phyloP scores from a whole-genome alignment of 495 filamentous ascomycete genomes.

The Ramalina intermedia region DNA sequence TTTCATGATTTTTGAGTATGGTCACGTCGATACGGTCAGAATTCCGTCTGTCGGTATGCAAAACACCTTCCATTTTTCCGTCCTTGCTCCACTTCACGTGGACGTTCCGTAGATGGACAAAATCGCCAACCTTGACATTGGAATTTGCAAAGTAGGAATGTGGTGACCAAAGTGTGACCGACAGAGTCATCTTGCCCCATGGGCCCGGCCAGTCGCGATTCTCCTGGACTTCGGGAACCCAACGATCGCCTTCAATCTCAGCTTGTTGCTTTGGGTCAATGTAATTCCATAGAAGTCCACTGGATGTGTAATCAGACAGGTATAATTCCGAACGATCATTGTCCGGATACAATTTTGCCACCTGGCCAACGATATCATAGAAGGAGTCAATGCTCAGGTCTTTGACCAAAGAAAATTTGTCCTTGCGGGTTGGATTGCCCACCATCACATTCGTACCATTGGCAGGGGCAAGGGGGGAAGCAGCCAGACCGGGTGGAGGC shows the following conservation, averaged over 20 bases:
- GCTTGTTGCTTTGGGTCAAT: constrained; percentile 26
- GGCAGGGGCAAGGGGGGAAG: neutral
- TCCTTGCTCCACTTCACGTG: constrained; percentile 44
- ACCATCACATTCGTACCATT: neutral
- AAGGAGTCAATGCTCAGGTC: constrained; percentile 43
- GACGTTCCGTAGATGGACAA: constrained; percentile 57
- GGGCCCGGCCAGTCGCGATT: constrained; percentile 59
- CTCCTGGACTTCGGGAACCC: constrained; percentile 30
- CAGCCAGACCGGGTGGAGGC: neutral
- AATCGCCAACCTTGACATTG: constrained; percentile 40
- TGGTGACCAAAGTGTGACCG: constrained; percentile 54
- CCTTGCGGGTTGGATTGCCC: neutral
- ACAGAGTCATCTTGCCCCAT: constrained; percentile 57
- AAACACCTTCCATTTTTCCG: constrained; percentile 51
- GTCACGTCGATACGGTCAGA: constrained; percentile 40
- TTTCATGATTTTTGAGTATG: constrained; percentile 25
- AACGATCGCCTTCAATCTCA: constrained; percentile 20
- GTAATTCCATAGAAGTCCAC: constrained; percentile 45
- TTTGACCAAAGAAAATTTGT: constrained; percentile 52
- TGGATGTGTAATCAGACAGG: constrained; percentile 75
- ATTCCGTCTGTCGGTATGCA: constrained; percentile 47
- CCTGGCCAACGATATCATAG: constrained; percentile 61
- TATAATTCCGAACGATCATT: constrained; percentile 45
- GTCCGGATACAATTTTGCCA: constrained; percentile 48
- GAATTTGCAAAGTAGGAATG: constrained; percentile 46